Evolutionary conservation across 805 yeast genomes (phyloP).

Genomic region (Yamadazyma olivae): DNA sequence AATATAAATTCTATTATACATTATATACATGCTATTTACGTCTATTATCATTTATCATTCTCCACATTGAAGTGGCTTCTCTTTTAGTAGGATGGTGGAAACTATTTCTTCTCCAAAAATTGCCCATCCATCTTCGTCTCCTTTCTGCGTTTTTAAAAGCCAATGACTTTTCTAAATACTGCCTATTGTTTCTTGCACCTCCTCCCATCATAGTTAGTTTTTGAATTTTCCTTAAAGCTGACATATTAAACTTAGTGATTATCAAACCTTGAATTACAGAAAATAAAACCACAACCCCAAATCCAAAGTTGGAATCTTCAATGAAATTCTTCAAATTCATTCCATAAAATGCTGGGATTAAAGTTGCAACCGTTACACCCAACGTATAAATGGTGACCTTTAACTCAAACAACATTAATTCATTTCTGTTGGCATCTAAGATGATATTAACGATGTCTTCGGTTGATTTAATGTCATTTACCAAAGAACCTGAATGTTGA

Average conservation of each 20-base stretch:
- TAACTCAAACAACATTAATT: constrained; percentile 82
- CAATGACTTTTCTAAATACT: constrained; percentile 5
- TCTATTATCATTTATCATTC: constrained; percentile 41
- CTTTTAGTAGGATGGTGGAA: constrained; percentile 28
- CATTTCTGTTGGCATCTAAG: constrained; percentile 85
- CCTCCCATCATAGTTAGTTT: constrained; percentile 66
- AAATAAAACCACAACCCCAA: constrained; percentile 50
- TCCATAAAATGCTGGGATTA: constrained; percentile 85
- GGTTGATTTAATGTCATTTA: constrained; percentile 82
- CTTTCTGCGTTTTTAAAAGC: constrained; percentile 1
- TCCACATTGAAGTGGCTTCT: constrained; percentile 40
- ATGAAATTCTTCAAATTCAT: constrained; percentile 88
- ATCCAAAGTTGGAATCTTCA: constrained; percentile 69
- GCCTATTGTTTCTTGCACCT: constrained; percentile 7
- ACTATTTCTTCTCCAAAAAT: constrained; percentile 6
- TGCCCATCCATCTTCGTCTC: constrained; percentile 1
- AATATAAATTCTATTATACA: not conserved
- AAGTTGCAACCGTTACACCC: constrained; percentile 81
- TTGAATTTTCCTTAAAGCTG: constrained; percentile 58
- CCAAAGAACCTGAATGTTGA: constrained; percentile 81
- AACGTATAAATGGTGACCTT: constrained; percentile 80
- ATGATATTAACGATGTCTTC: constrained; percentile 92
- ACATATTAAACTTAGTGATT: constrained; percentile 56
- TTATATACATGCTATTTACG: not conserved
- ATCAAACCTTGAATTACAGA: constrained; percentile 53